These are phyloP conservation scores for Leishmania tarentolae DNA, from an alignment of 208 protist species.

Conservation along the genomic window DNA sequence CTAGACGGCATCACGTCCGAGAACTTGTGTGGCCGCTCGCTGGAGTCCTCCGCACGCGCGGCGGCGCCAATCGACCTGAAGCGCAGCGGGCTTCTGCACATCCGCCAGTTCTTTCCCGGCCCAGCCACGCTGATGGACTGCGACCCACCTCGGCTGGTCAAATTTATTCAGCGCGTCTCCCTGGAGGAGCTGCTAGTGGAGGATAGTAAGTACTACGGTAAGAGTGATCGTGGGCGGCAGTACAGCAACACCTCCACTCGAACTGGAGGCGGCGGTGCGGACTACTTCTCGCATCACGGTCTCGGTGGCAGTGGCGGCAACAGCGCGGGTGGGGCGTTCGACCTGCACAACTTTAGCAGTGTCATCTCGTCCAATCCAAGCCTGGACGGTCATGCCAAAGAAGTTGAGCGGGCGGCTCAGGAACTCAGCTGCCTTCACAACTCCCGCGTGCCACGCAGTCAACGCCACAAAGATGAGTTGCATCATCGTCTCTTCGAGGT, in stretches of 20 bases:
- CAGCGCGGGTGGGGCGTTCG: conserved; percentile 55
- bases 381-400: conserved; percentile 32
- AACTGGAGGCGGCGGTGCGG: conserved; percentile 13
- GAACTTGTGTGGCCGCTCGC: conserved; percentile 47
- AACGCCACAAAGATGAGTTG: conserved; percentile 55
- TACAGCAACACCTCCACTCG: neutral
- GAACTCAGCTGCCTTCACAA: conserved; percentile 27
- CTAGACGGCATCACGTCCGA: conserved; percentile 61
- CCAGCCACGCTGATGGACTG: conserved; percentile 87
- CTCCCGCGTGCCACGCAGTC: conserved; percentile 25
- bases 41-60: conserved; percentile 54
- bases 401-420: conserved; percentile 29
- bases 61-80: conserved; percentile 85
- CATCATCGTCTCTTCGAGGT: conserved; percentile 62
- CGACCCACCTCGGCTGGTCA: conserved; percentile 78
- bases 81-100: conserved; percentile 89
- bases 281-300: conserved; percentile 19
- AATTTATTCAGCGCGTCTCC: conserved; percentile 83
- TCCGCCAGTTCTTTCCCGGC: conserved; percentile 89
- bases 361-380: conserved; percentile 24
- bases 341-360: conserved; percentile 37
- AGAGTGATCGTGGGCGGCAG: conserved; percentile 11
- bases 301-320: conserved; percentile 21
- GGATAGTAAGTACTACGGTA: conserved; percentile 40
- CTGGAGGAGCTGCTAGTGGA: conserved; percentile 79